Percentiles rank a stretch among this genome's conserved stretches.
Conservation (phyloP, 176 grass and related monocot species). For the Tuctoria greenei region DNA sequence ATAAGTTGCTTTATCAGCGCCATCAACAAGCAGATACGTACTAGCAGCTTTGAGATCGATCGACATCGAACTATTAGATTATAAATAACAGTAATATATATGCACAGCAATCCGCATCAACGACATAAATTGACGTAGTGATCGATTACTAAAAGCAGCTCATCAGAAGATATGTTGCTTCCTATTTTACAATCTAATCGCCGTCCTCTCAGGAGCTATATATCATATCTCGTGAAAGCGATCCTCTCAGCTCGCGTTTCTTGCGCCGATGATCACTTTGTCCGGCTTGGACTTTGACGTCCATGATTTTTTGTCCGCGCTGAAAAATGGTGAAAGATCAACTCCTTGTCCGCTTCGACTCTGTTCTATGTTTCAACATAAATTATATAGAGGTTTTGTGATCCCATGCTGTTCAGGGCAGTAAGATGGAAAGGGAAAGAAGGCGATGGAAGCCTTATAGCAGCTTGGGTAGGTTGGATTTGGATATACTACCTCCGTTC, state of each 20-base stretch:
- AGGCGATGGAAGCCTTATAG: neutral
- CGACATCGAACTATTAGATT: constrained; percentile 4
- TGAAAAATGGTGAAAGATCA: too few species aligned
- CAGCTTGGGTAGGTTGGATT: neutral
- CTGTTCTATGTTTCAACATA: neutral
- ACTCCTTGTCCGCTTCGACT: too few species aligned
- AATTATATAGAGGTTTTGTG: neutral
- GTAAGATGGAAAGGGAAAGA: too few species aligned
- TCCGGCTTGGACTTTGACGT: neutral
- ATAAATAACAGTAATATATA: neutral
- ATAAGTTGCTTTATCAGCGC: constrained; percentile 25
- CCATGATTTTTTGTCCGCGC: too few species aligned
- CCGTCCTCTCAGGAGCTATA: constrained; percentile 12
- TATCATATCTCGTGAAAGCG: constrained; percentile 38
- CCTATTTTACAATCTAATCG: constrained; percentile 22
- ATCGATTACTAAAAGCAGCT: neutral
- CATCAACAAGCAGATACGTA: constrained; percentile 19
- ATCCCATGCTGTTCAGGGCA: neutral
- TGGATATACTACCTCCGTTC: too few species aligned
- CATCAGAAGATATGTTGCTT: neutral
- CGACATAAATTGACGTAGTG: constrained; percentile 17
- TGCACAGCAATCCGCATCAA: constrained; percentile 9
- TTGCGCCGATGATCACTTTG: neutral
- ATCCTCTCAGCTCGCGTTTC: constrained; percentile 26
- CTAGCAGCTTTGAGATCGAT: neutral